phyloP scores from a whole-genome alignment of 2,329 filamentous ascomycete species.

The Sclerotinia sclerotiorum region DNA sequence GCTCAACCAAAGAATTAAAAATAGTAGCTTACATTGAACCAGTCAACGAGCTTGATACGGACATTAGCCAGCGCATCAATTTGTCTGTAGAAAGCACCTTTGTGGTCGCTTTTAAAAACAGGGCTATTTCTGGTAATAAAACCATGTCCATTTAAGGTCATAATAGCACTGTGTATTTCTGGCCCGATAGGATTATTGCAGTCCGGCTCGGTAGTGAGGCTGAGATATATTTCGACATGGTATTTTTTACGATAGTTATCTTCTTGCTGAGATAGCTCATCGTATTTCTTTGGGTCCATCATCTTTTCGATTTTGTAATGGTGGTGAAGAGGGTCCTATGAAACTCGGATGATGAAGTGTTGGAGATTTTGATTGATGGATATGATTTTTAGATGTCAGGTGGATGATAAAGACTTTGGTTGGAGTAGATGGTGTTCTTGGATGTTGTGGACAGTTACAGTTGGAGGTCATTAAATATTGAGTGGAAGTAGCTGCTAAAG shows the following conservation, averaged over 20 bases:
- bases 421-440: background rate
- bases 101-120: background rate
- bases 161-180: background rate
- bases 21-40: background rate
- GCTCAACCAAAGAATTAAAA: background rate
- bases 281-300: background rate
- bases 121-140: background rate
- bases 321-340: background rate
- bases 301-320: background rate
- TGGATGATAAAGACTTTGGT: background rate
- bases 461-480: background rate
- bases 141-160: background rate
- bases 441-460: background rate
- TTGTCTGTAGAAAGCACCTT: constrained; percentile 6
- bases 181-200: background rate
- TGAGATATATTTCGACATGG: background rate
- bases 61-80: background rate
- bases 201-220: background rate
- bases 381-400: background rate
- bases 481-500: background rate
- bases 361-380: background rate
- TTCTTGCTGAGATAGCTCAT: background rate
- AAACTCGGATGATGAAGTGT: no score
- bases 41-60: background rate
- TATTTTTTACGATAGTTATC: background rate